phyloP scores from a whole-genome alignment of 169 alveolate genomes.

The Babesia bovis region DNA sequence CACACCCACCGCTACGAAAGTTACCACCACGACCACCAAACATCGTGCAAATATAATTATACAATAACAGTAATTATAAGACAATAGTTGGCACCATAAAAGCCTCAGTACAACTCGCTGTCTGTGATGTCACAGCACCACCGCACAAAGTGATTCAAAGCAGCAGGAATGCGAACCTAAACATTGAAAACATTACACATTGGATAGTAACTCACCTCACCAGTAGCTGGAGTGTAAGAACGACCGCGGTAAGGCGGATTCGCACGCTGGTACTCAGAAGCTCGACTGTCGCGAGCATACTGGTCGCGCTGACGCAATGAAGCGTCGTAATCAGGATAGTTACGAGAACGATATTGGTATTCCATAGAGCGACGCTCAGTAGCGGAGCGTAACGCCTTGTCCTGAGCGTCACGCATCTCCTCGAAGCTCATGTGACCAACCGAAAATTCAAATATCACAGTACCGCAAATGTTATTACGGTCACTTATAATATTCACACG shows the following conservation, averaged over 20 bases:
- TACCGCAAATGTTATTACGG: constrained; percentile 67
- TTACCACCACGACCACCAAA: constrained; percentile 62
- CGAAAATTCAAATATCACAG: constrained; percentile 67
- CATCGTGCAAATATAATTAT: constrained; percentile 19
- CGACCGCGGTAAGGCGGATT: constrained; percentile 3
- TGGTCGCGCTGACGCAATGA: constrained; percentile 35
- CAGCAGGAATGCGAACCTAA: constrained; percentile 48
- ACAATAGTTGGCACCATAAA: constrained; percentile 1
- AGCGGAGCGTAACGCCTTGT: constrained; percentile 55
- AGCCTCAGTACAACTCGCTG: constrained; percentile 64
- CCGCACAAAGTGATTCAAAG: constrained; percentile 71
- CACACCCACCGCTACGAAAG: constrained; percentile 42
- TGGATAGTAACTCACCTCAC: constrained; percentile 30
- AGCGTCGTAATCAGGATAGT: constrained; percentile 66
- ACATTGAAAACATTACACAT: not conserved
- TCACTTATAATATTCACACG: constrained; percentile 75
- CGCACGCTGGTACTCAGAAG: constrained; percentile 13
- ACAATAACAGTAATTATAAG: too few species aligned
- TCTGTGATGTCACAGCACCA: constrained; percentile 82
- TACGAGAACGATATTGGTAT: constrained; percentile 40
- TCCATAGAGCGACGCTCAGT: constrained; percentile 24
- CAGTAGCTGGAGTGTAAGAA: not conserved
- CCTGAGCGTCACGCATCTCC: constrained; percentile 61
- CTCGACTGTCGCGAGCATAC: constrained; percentile 18
- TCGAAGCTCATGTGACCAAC: constrained; percentile 57